Base-by-base conservation (phyloP, 192 early-diverging fungal species). In the Rhizophagus prolifer region DNA sequence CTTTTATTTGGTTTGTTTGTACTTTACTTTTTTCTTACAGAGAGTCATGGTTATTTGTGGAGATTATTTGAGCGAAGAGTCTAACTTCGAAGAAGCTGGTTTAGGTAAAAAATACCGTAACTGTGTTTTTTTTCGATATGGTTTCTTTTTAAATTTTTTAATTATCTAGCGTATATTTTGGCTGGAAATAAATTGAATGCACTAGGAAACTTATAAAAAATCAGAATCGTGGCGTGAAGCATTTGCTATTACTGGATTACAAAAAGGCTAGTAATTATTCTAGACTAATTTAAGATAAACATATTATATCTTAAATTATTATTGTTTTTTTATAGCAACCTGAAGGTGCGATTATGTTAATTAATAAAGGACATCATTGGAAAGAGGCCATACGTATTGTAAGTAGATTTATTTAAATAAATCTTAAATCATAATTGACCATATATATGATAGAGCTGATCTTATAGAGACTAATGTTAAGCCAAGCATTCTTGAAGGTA, bases 321-420 rank as follows among this genome's bases (percentile, higher is more conserved):
- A n/a, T n/a, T n/a, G n/a, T 10, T 82, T 80, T 79, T 79, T 82
- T 38, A 2, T 81, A 89, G 75, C 89, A 94, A 71, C 80, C 90
- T 28, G 90, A 91, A 62, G 88, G 87, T 44, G 93, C 92, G 1
- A 82, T 96, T 7, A 81, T 86, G 16, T 80, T 88, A 68, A 80
- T 96, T 14, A 79, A 94, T 9, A 89, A 90, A 76, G 93, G 94
- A 2, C 79, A 83, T 13, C 82, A 87, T 13, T 97, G 96, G 96
- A 82, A 79, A 8, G 95, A 96, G 79, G 93, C 94, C 2, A 77
- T 88, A 31, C 89, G 96, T 9, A 79, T 88, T 4, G 89, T 89
- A 74, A 79, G 78, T 76, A 13, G 0, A 19, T 70, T 36, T 4
- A 26, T 25, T 31, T 34, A 8, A 12, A 2, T 41, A 19, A 4